These are phyloP conservation scores for Paragyromitra xinjiangensis DNA, from an alignment of 495 filamentous ascomycete species.

Conservation along the genomic window DNA sequence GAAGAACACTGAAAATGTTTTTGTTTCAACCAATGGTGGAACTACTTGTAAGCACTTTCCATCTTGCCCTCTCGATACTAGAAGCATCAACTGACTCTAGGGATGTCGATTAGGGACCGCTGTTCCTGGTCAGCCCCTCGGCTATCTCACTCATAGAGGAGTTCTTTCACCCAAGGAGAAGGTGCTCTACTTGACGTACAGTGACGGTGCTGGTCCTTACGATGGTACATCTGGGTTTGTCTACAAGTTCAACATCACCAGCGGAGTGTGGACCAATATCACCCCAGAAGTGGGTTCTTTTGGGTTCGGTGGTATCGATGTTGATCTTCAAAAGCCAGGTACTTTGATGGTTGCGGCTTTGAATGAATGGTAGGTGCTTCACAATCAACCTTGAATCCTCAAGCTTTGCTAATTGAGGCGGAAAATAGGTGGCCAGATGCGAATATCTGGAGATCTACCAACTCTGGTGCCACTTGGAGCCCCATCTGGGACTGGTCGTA, in stretches of 20 bases:
- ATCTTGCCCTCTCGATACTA: not conserved
- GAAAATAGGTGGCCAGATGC: constrained; percentile 64
- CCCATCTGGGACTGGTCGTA: constrained; percentile 66
- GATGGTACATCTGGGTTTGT: constrained; percentile 65
- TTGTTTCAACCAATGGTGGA: constrained; percentile 66
- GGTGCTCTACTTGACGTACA: constrained; percentile 67
- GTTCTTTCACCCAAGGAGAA: constrained; percentile 66
- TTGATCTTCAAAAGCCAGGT: constrained; percentile 66
- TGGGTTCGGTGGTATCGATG: constrained; percentile 67
- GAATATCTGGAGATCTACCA: constrained; percentile 64
- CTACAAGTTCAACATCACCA: constrained; percentile 64
- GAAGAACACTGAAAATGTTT: constrained; percentile 65
- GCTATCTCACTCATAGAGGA: constrained; percentile 67
- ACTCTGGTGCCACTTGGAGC: constrained; percentile 67
- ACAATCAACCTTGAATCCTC: too few relatives aligned
- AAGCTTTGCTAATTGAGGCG: not conserved
- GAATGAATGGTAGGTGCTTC: constrained; percentile 63
- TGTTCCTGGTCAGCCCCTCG: constrained; percentile 63
- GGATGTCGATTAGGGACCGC: constrained; percentile 59
- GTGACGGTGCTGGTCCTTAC: constrained; percentile 66
- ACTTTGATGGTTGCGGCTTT: constrained; percentile 66
- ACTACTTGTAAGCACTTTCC: constrained; percentile 57
- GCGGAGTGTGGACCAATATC: constrained; percentile 66
- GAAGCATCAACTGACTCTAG: not conserved
- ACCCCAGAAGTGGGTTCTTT: constrained; percentile 63